Base-by-base conservation (phyloP, 345 rosid genomes). In the Arabidopsis arenosa region DNA sequence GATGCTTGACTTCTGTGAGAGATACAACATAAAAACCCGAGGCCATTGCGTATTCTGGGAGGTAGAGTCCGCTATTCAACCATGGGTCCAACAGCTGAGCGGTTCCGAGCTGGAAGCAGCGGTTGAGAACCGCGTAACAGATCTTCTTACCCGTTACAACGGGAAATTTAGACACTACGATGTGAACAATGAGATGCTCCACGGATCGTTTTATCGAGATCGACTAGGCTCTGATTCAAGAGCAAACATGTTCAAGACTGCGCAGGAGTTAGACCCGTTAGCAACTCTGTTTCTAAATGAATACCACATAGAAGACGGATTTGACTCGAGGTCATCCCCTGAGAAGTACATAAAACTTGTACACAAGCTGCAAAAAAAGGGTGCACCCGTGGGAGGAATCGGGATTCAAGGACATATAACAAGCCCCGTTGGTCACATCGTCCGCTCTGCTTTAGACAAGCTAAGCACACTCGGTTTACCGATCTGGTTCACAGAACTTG, bases 11-110 rank as follows among this genome's bases (percentile, higher is more conserved):
- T 70, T 92, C 72, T 95, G 97, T 59, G 74, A 66, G 54, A 82
- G 52, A n/a, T 73, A 90, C 75, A 85, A 83, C 73, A 84, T 92
- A 53, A 70, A 89, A 51, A 68, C 82, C 63, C 78, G 99, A 17
- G 99, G 97, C 18, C 99, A 95, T 71, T 95, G 99, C 75, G 89
- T 95, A 85, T 92, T 95, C 88, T 95, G 99, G 97, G 99, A 95
- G 81, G 96, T 90, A 37, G 93, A 90, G 72, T 78, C 83, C 55
- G 79, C 80, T 1, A 91, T 95, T 77, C 97, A 95, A 80, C 78
- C 76, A 12, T 95, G 99, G 99, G 79, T 95, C 70, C 89, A 80
- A 60, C 72, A 88, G 58, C 85, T 90, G 56, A 84, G 85, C 68
- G 84, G 73, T 54, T 62, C 54, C 13, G 91, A 86, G 84, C 74